Base-by-base conservation (phyloP, 805 yeast genomes). In the Lipomyces japonicus region DNA sequence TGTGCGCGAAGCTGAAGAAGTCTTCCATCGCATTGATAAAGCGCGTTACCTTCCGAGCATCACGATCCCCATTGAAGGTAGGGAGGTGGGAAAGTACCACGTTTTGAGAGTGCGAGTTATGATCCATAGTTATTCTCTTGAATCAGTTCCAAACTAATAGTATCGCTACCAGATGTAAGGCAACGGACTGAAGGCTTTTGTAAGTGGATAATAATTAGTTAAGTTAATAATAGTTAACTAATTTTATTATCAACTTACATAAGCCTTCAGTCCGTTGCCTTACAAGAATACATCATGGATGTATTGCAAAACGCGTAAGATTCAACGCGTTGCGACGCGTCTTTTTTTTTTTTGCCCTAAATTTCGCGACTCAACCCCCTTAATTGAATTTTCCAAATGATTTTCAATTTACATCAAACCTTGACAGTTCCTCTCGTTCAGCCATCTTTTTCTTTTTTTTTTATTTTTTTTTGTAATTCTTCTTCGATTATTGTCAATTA, bases 401-500 rank as follows among this genome's bases (percentile, higher is more conserved):
- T 7, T 28, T 28, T 12, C 7, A 7, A 28, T 28, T 28, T 7
- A 28, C 7, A 28, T 28, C 14, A 10, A 10, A 28, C 14, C 32
- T 28, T 28, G 12, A 28, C 10, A 10, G 10, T 28, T 28, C 12
- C 14, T 28, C 32, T 10, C 32, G 14, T 28, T 14, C 10, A 28
- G 14, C 10, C 10, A 28, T 10, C n/a, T n/a, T n/a, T n/a, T 10
- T 23, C n/a, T 39, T 39, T 39, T 23, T 12, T 10, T 10, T 10
- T 22, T 9, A 10, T 18, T n/a, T n/a, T 41, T 39, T 21, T 39
- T 10, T 26, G 16, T 22, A 10, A 14, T 5, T 16, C 26, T 16
- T 16, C 22, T 10, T 41, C n/a, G 18, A 21, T 12, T 28, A 44
- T 42, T 5, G 46, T 31, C n/a, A 45, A 16, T n/a, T n/a, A n/a